Conservation (phyloP, 495 filamentous ascomycete genomes). For the Bacidia gigantensis region DNA sequence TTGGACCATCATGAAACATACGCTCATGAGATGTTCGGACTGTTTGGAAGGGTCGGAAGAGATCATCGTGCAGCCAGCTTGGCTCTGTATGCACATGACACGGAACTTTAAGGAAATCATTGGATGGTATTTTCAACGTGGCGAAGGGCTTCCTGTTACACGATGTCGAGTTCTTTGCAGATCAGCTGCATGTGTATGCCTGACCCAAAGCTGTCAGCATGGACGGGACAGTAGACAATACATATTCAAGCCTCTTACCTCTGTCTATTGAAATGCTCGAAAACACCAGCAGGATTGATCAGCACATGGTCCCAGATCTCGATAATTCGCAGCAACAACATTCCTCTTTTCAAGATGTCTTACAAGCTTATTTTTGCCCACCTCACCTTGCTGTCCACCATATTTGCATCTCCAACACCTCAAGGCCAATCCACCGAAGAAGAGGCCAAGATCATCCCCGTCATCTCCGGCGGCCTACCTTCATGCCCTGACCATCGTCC, state of each 20-base stretch:
- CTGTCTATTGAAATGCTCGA: not conserved
- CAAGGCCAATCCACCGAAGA: not conserved
- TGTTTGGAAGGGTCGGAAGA: not conserved
- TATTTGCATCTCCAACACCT: not conserved
- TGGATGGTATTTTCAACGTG: not conserved
- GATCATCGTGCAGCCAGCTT: not conserved
- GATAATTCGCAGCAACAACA: not conserved
- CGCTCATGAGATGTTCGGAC: not conserved
- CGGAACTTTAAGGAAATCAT: not conserved
- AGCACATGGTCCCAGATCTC: not conserved
- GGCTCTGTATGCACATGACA: not conserved
- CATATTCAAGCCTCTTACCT: not conserved
- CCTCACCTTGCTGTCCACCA: not conserved
- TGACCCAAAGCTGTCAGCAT: not conserved
- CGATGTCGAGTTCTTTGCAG: not conserved
- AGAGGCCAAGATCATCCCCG: not conserved
- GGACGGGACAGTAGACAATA: not conserved
- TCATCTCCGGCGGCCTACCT: not conserved
- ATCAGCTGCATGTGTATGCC: not conserved
- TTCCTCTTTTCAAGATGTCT: not conserved
- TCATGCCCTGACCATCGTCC: not conserved
- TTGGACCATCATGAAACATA: not conserved
- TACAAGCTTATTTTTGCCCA: not conserved
- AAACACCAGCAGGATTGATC: not conserved
- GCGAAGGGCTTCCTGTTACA: not conserved